Base-by-base conservation (phyloP, 2,329 filamentous ascomycete species). In the Nemania abortiva region DNA sequence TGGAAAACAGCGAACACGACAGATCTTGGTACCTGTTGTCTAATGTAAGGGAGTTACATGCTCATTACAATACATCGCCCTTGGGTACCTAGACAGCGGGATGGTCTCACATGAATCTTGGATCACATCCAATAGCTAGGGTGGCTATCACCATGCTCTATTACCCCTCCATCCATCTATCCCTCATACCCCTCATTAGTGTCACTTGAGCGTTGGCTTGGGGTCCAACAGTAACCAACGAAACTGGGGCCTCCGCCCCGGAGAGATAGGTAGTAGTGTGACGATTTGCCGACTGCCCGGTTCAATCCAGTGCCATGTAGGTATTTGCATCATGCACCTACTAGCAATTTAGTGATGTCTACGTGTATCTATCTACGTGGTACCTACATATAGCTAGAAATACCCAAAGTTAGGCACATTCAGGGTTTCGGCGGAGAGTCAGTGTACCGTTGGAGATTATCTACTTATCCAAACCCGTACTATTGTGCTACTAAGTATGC, bases 51-150 rank as follows among this genome's bases (percentile, higher is more conserved):
- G 47, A 11, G 11, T n/a, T n/a, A n/a, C n/a, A 20, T 20, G 20
- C 47, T 29, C 11, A 27, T 18, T 42, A 22, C 27, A n/a, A 6
- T 47, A 47, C 42, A n/a, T n/a, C n/a, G n/a, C n/a, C n/a, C n/a
- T 47, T 34, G 29, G 31, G 57, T 31, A 31, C 39, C 15, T 57
- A 45, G 27, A 22, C 45, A 54, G 22, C 56, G 63, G 56, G 50
- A 47, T n/a, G 42, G 63, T 69, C 60, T 71, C 69, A 71, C 59
- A 69, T 69, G 59, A 65, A 69, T 61, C 50, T 59, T 42, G 66
- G 55, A 52, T 52, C 49, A 62, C 57, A 49, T 45, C 53, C 31
- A 45, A 50, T 60, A 18, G 29, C 18, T 27, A 52, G 49, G 22
- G n/a, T 50, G 45, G 57, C 45, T 53, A 45, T 50, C 47, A 52